Conservation (phyloP, 208 protist genomes). For the Trypanosoma boissoni region DNA sequence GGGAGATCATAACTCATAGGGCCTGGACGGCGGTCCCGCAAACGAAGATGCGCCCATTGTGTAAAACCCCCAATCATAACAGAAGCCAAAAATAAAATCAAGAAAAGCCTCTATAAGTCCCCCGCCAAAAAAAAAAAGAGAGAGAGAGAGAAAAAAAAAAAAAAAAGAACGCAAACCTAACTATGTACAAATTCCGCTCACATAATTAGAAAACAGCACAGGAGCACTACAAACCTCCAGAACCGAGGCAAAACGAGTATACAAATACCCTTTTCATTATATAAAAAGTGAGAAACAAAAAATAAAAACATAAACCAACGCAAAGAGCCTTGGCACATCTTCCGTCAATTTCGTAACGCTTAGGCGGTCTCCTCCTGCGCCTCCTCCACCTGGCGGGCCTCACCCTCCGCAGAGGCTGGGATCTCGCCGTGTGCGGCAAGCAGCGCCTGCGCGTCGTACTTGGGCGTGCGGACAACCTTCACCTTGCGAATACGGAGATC, state of each 20-base stretch:
- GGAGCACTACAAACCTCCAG: not conserved
- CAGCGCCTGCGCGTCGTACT: conserved; percentile 94
- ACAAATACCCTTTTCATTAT: conserved; percentile 7
- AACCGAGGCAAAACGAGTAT: too few species aligned
- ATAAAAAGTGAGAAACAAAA: conserved; percentile 7
- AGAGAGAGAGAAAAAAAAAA: conserved; percentile 9
- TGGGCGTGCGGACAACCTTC: conserved; percentile 96
- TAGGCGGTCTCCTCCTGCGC: conserved; percentile 42
- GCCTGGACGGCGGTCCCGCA: conserved; percentile 70
- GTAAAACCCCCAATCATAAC: conserved; percentile 55
- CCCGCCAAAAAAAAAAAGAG: not conserved
- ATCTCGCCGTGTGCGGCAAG: conserved; percentile 90
- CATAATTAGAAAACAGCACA: too few species aligned
- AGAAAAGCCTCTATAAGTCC: conserved; percentile 14
- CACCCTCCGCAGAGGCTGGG: conserved; percentile 78
- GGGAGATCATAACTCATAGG: conserved; percentile 59
- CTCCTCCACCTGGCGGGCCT: conserved; percentile 70
- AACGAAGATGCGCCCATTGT: conserved; percentile 69
- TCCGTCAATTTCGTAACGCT: not conserved
- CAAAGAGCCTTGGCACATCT: not conserved
- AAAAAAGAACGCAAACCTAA: not conserved
- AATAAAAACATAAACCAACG: not conserved
- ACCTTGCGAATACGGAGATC: conserved; percentile 98
- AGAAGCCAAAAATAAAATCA: conserved; percentile 29
- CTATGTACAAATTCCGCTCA: too few species aligned